Conservation (phyloP, 176 grass and related monocot species). For the Themeda triandra region DNA sequence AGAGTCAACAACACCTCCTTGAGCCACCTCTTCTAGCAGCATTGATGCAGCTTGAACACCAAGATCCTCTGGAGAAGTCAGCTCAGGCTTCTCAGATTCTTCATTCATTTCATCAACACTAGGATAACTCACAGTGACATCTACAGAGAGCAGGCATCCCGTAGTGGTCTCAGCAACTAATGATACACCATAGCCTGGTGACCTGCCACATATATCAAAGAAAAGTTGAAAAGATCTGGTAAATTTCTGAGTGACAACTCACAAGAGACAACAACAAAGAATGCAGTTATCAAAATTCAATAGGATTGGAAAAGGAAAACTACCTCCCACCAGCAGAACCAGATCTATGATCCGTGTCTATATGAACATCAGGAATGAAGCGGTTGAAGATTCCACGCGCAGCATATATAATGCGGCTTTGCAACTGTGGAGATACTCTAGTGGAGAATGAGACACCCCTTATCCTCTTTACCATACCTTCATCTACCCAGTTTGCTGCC, state of each 20-base stretch:
- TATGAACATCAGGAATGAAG: constrained; percentile 91
- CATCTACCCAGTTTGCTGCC: constrained; percentile 77
- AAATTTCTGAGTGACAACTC: background rate
- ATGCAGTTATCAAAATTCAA: background rate
- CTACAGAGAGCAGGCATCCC: constrained; percentile 79
- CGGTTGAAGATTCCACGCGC: constrained; percentile 83
- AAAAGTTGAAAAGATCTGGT: background rate
- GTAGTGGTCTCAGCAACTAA: constrained; percentile 89
- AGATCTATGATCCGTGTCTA: constrained; percentile 71
- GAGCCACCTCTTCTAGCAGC: constrained; percentile 73
- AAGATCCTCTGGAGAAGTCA: constrained; percentile 81
- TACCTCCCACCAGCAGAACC: constrained; percentile 69
- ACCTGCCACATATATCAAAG: constrained; percentile 46
- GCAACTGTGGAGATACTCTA: constrained; percentile 69
- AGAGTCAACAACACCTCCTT: constrained; percentile 91
- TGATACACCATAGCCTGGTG: constrained; percentile 85
- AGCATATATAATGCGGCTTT: constrained; percentile 64
- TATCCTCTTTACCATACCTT: constrained; percentile 97
- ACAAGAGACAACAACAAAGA: background rate
- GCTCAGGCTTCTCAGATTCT: constrained; percentile 58
- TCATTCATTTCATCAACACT: constrained; percentile 67
- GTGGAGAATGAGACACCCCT: constrained; percentile 83
- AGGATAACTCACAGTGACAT: constrained; percentile 52
- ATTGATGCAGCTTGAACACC: constrained; percentile 80
- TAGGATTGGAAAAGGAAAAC: background rate